Base-by-base conservation (phyloP, 257 asterid species). In the Lycium ferocissimum region DNA sequence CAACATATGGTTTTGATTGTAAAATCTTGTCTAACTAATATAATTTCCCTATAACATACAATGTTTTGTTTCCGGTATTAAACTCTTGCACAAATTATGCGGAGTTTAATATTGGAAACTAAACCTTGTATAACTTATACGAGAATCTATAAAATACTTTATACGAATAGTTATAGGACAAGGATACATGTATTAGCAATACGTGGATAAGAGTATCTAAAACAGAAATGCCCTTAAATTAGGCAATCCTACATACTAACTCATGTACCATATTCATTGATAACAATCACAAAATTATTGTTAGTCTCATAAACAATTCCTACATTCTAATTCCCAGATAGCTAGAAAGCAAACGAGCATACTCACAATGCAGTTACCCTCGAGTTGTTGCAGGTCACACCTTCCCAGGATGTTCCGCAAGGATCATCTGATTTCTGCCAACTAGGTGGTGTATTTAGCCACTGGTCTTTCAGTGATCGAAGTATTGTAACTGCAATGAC, bases 401-500 rank as follows among this genome's bases (percentile, higher is more conserved):
- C 99, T 51, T 95, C 99, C 99, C 99, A 95, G 1, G 70, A 69
- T 72, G 65, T 82, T 59, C 87, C 90, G 53, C 99, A 95, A 66
- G 99, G 97, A 92, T 95, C 98, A 84, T 92, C 93, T 1, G 97
- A 91, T 56, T 80, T 88, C 18, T 86, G 91, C 99, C 99, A 95
- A 81, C 92, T 93, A 5, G 95, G 97, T 6, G 99, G 99, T 9
- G 90, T 89, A 84, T 91, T 90, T 61, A 87, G 71, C 99, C 98
- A 94, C 82, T 92, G 96, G 75, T 90, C 94, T 89, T 93, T 95
- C 80, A 95, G 87, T 13, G 99, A 95, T 9, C 90, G 90, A 71
- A 95, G 98, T 76, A 92, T 95, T 0, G 94, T 95, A n/a, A 90
- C 99, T 95, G 92, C 92, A 91, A 26, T 26, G 33, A 26, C 33